These are phyloP conservation scores for Benincasa hispida DNA, from an alignment of 306 rosid genomes.

Conservation along the genomic window DNA sequence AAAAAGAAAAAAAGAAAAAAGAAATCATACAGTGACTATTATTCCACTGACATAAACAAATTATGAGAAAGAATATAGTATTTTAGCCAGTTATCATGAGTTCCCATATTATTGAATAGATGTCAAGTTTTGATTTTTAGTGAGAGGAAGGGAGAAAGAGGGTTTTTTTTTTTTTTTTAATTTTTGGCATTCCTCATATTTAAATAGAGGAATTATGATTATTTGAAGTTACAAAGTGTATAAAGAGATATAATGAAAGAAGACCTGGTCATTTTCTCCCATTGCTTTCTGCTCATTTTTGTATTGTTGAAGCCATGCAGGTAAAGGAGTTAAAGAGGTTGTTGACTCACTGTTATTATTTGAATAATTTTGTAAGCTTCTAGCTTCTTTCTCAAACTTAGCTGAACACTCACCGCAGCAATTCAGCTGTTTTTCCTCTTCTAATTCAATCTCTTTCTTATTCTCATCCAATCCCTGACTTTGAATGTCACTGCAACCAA, in stretches of 20 bases:
- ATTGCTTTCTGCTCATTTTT: constrained; percentile 44
- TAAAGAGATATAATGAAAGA: not conserved
- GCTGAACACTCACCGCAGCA: constrained; percentile 42
- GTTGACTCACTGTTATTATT: constrained; percentile 43
- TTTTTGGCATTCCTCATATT: not conserved
- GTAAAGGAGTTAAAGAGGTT: constrained; percentile 43
- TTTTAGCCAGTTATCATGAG: constrained; percentile 1
- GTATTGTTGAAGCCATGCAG: constrained; percentile 99
- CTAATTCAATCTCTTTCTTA: constrained; percentile 26
- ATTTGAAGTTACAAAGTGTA: not conserved
- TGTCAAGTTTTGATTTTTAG: not conserved
- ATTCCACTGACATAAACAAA: constrained; percentile 1
- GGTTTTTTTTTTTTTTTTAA: not conserved
- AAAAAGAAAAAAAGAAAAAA: no score
- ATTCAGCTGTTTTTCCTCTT: constrained; percentile 25
- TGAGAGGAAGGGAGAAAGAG: no score
- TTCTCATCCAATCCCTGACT: constrained; percentile 32
- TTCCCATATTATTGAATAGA: not conserved
- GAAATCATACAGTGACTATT: not conserved
- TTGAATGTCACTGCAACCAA: constrained; percentile 37
- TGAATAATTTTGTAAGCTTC: constrained; percentile 34
- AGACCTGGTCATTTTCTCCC: constrained; percentile 51
- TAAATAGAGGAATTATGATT: constrained; percentile 1
- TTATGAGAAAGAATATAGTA: not conserved
- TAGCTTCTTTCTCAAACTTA: constrained; percentile 43